Conservation (phyloP, 805 yeast genomes). For the Yarrowia osloensis region DNA sequence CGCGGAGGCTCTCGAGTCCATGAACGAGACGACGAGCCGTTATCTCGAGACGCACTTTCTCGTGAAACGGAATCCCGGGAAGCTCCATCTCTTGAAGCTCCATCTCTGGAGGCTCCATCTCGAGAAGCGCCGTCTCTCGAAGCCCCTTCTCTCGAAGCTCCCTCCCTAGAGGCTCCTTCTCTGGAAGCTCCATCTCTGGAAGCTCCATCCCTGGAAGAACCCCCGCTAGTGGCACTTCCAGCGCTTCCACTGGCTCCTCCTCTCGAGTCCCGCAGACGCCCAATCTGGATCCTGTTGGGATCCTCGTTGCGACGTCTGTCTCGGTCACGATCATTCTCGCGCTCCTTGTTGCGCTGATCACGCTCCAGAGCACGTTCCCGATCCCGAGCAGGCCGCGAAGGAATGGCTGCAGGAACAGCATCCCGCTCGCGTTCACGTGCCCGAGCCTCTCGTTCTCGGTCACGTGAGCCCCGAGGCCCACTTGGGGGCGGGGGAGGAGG, state of each 20-base stretch:
- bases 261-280: not conserved
- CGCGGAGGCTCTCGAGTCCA: conserved; percentile 11
- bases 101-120: not conserved
- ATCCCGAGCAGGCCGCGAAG: conserved; percentile 28
- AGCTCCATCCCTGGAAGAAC: too few species aligned
- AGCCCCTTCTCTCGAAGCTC: not conserved
- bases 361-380: conserved; percentile 29
- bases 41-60: not conserved
- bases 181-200: not conserved
- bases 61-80: not conserved
- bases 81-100: not conserved
- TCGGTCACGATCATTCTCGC: conserved; percentile 6
- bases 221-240: not conserved
- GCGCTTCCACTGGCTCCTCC: not conserved
- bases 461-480: conserved; percentile 17
- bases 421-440: conserved; percentile 23
- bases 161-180: not conserved
- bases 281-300: conserved; percentile 19
- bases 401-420: not conserved
- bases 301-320: not conserved
- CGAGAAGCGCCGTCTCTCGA: not conserved
- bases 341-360: conserved; percentile 27
- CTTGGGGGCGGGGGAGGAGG: conserved; percentile 22
- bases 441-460: conserved; percentile 20
- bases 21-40: not conserved